phyloP scores from a whole-genome alignment of 495 filamentous ascomycete species.

The Haplographium delicatum region DNA sequence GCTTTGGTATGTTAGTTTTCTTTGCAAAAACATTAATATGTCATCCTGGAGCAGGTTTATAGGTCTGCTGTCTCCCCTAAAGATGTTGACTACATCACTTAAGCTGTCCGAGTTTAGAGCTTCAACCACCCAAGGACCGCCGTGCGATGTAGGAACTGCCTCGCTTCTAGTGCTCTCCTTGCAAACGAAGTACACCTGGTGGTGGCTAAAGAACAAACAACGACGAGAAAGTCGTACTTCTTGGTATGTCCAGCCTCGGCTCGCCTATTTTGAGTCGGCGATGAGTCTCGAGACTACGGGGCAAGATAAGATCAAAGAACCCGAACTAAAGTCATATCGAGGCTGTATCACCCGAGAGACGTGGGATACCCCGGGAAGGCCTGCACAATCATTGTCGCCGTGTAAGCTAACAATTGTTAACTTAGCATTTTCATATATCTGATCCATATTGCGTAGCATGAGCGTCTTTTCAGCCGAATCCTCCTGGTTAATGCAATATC shows the following conservation, averaged over 20 bases:
- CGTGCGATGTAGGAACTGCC: neutral
- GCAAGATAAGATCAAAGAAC: neutral
- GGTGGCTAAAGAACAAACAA: constrained; percentile 29
- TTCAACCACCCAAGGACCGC: neutral
- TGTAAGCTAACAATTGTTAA: constrained; percentile 25
- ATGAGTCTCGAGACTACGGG: neutral
- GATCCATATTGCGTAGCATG: constrained; percentile 23
- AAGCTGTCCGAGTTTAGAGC: neutral
- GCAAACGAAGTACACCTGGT: constrained; percentile 37
- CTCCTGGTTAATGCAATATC: constrained; percentile 24
- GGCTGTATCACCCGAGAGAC: neutral
- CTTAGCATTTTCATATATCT: constrained; percentile 25
- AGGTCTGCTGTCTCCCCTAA: neutral
- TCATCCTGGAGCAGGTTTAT: neutral
- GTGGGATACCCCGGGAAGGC: constrained; percentile 23
- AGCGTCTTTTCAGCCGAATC: neutral
- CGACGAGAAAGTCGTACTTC: constrained; percentile 32
- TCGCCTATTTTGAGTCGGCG: constrained; percentile 22
- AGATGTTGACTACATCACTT: neutral
- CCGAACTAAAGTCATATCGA: neutral
- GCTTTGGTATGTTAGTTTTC: neutral
- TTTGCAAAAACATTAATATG: neutral
- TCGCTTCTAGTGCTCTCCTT: neutral
- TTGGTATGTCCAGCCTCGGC: constrained; percentile 40
- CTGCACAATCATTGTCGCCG: constrained; percentile 21